These are phyloP conservation scores for Trichoderma reesei DNA, from an alignment of 495 filamentous ascomycete genomes.

Conservation along the genomic window DNA sequence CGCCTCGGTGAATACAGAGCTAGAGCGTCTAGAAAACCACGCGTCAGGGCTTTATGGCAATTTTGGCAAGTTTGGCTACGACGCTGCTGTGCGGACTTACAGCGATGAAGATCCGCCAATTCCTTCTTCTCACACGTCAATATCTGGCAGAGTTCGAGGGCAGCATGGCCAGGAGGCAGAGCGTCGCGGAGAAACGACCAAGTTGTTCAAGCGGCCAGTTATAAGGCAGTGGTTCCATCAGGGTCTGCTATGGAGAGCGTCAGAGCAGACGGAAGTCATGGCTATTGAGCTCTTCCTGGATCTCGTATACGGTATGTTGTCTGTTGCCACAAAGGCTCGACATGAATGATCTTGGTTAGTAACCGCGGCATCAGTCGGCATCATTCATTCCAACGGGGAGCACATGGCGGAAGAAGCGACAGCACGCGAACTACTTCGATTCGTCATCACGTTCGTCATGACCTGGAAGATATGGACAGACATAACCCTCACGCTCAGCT, in stretches of 20 bases:
- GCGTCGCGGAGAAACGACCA: slow-evolving; percentile 32
- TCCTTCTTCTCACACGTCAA: background rate
- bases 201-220: slow-evolving; percentile 45
- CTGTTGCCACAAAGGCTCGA: slow-evolving; percentile 4
- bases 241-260: slow-evolving; percentile 48
- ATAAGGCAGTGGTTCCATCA: slow-evolving; percentile 54
- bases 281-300: slow-evolving; percentile 51
- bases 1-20: slow-evolving; percentile 35
- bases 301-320: slow-evolving; percentile 24
- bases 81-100: slow-evolving; percentile 41
- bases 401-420: slow-evolving; percentile 41
- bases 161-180: slow-evolving; percentile 36
- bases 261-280: slow-evolving; percentile 40
- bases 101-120: slow-evolving; percentile 13
- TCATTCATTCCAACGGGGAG: slow-evolving; percentile 52
- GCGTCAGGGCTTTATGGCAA: slow-evolving; percentile 43
- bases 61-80: slow-evolving; percentile 49
- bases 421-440: slow-evolving; percentile 38
- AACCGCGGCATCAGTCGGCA: slow-evolving; percentile 41
- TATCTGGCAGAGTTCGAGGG: background rate
- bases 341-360: background rate
- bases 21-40: slow-evolving; percentile 43
- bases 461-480: slow-evolving; percentile 53
- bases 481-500: slow-evolving; percentile 38
- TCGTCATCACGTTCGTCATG: slow-evolving; percentile 46